Base-by-base conservation (phyloP, 2,329 filamentous ascomycete species). In the Chalara sp. region DNA sequence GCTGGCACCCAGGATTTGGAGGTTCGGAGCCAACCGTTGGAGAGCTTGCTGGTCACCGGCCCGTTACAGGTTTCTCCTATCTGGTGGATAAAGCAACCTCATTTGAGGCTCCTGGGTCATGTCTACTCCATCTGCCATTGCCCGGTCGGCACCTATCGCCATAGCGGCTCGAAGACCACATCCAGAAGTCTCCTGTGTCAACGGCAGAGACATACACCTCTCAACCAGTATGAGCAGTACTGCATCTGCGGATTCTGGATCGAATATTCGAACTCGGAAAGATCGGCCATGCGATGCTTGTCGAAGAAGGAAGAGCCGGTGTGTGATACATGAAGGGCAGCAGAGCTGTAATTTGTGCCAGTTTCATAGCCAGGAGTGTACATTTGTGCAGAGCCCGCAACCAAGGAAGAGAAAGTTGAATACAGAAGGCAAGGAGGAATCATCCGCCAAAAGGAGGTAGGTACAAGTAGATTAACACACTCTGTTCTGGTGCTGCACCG, bases 381-480 rank as follows among this genome's bases (percentile, higher is more conserved):
- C 88, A 42, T 83, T 91, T 65, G 76, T 84, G 47, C 82, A 85
- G 58, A 89, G 86, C 67, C 87, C 87, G 29, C 82, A 84, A 63
- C 83, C 86, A 51, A 80, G 88, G 61, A 93, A 93, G 74, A 79
- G 89, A 65, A 92, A 91, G 73, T 71, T 88, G 56, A 81, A 84
- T 68, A 77, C 61, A 72, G 75, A 53, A 71, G 63, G 61, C 35
- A 66, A 75, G 64, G 79, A 82, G 57, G 80, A 84, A 56, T 76
- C 72, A 56, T 71, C 73, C 58, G 78, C 77, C 63, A 87, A 87
- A 70, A 79, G 84, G 76, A 86, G 84, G 86, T 88, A 75, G 56
- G 58, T 37, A 10, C 35, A 37, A 37, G 8, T 37, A n/a, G n/a
- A n/a, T n/a, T 37, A 21, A 21, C 21, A 21, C 21, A 21, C 21